phyloP scores from a whole-genome alignment of 805 yeast genomes.

The Candida odintsovae region DNA sequence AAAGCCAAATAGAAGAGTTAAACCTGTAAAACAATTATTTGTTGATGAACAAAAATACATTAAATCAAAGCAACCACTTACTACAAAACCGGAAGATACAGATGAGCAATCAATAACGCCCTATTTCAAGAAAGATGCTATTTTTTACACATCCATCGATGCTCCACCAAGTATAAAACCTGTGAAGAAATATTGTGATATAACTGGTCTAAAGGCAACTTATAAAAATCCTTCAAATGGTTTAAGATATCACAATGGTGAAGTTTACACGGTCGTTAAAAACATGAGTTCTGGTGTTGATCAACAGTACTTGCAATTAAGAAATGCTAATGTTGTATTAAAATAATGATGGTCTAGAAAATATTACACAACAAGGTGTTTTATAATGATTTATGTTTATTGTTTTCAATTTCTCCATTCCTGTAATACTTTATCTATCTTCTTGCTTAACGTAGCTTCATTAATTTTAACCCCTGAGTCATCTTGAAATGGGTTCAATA shows the following conservation, averaged over 20 bases:
- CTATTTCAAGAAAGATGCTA: slow-evolving; percentile 36
- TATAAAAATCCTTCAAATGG: slow-evolving; percentile 74
- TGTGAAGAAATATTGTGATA: slow-evolving; percentile 80
- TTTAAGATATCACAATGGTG: slow-evolving; percentile 74
- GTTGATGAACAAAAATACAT: slow-evolving; percentile 75
- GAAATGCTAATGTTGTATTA: slow-evolving; percentile 84
- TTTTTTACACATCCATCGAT: slow-evolving; percentile 63
- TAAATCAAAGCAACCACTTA: slow-evolving; percentile 23
- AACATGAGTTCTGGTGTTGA: slow-evolving; percentile 87
- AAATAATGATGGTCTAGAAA: too few relatives aligned
- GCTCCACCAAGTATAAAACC: slow-evolving; percentile 90
- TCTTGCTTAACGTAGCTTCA: background rate
- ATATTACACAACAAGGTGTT: too few relatives aligned
- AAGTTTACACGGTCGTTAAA: slow-evolving; percentile 71
- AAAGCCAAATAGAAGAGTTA: slow-evolving; percentile 55
- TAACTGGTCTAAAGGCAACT: slow-evolving; percentile 78
- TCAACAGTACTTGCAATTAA: slow-evolving; percentile 81
- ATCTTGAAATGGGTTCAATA: slow-evolving; percentile 58
- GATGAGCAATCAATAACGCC: background rate
- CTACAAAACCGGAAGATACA: background rate
- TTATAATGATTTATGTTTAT: too few relatives aligned
- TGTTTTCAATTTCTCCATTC: background rate
- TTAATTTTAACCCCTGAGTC: slow-evolving; percentile 16
- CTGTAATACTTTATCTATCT: background rate
- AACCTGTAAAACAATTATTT: slow-evolving; percentile 65